phyloP scores from a whole-genome alignment of 345 rosid species.

The Hypericum androsaemum region DNA sequence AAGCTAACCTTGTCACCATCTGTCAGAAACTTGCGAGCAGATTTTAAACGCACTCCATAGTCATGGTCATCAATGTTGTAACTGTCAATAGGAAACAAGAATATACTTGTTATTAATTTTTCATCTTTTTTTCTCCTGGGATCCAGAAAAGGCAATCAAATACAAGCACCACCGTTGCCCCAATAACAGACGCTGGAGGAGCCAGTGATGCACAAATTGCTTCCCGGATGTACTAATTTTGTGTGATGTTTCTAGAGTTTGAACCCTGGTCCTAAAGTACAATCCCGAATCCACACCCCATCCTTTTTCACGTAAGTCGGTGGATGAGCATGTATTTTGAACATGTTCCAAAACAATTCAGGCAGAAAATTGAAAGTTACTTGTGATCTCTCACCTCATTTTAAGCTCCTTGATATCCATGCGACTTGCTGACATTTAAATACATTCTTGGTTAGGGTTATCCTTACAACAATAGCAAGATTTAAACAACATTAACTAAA shows the following conservation, averaged over 20 bases:
- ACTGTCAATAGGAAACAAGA: constrained; percentile 32
- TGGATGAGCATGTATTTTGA: too few relatives aligned
- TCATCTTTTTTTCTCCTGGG: too few relatives aligned
- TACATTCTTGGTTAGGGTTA: constrained; percentile 26
- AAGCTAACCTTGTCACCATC: constrained; percentile 84
- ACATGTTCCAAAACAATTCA: constrained; percentile 7
- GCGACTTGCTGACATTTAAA: constrained; percentile 41
- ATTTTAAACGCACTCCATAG: constrained; percentile 71
- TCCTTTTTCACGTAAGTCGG: too few relatives aligned
- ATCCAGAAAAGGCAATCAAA: not conserved
- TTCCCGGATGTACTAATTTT: too few relatives aligned
- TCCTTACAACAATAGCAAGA: constrained; percentile 8
- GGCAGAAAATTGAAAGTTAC: not conserved
- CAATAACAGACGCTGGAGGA: too few relatives aligned
- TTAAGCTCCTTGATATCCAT: constrained; percentile 81
- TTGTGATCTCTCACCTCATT: constrained; percentile 52
- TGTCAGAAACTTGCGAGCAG: constrained; percentile 72
- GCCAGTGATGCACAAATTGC: too few relatives aligned
- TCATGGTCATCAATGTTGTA: constrained; percentile 94
- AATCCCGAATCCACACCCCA: too few relatives aligned
- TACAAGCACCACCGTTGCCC: not conserved
- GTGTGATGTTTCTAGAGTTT: too few relatives aligned
- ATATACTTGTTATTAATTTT: not conserved
- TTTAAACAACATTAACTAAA: constrained; percentile 11
- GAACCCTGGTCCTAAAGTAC: too few relatives aligned